A percentile compares a stretch with the other conserved stretches of the same genome.
Evolutionary conservation across 2,329 filamentous ascomycete genomes (phyloP).

Genomic region (Fusarium aywerte): DNA sequence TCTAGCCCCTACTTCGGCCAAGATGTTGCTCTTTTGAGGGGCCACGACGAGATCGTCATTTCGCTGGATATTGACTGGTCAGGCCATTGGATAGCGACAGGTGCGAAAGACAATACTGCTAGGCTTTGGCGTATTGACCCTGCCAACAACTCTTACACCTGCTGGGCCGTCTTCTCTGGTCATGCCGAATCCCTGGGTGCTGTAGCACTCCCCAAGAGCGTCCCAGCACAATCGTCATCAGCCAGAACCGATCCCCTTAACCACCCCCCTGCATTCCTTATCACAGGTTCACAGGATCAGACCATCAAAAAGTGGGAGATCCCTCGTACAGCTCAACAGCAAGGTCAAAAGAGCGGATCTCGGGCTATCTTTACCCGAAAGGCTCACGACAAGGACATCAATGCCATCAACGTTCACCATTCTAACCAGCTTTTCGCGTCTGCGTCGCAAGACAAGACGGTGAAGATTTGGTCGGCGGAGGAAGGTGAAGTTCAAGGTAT

Average conservation of each 20-base stretch:
- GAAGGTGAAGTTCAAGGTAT: slow-evolving; percentile 93
- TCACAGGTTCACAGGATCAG: slow-evolving; percentile 95
- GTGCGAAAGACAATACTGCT: slow-evolving; percentile 96
- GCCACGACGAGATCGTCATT: slow-evolving; percentile 95
- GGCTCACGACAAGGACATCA: slow-evolving; percentile 99
- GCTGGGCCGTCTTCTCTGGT: slow-evolving; percentile 84
- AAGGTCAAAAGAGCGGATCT: slow-evolving; percentile 62
- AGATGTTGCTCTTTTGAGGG: slow-evolving; percentile 85
- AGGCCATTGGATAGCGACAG: slow-evolving; percentile 94
- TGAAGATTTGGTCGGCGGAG: slow-evolving; percentile 94
- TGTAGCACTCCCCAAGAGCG: slow-evolving; percentile 79
- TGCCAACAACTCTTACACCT: slow-evolving; percentile 77
- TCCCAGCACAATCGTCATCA: slow-evolving; percentile 74
- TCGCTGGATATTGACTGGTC: slow-evolving; percentile 96
- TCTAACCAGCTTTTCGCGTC: slow-evolving; percentile 87
- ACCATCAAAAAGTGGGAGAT: slow-evolving; percentile 96
- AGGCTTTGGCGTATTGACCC: slow-evolving; percentile 89
- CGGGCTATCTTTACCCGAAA: slow-evolving; percentile 87
- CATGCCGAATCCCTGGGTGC: slow-evolving; percentile 95
- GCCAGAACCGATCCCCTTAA: slow-evolving; percentile 78
- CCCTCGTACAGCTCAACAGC: slow-evolving; percentile 62
- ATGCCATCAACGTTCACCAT: slow-evolving; percentile 85
- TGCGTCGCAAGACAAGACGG: slow-evolving; percentile 93
- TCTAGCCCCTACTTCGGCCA: slow-evolving; percentile 80
- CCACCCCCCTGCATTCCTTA: slow-evolving; percentile 82